Evolutionary conservation across 805 yeast genomes (phyloP).

Genomic region (Cephaloascus albidus): DNA sequence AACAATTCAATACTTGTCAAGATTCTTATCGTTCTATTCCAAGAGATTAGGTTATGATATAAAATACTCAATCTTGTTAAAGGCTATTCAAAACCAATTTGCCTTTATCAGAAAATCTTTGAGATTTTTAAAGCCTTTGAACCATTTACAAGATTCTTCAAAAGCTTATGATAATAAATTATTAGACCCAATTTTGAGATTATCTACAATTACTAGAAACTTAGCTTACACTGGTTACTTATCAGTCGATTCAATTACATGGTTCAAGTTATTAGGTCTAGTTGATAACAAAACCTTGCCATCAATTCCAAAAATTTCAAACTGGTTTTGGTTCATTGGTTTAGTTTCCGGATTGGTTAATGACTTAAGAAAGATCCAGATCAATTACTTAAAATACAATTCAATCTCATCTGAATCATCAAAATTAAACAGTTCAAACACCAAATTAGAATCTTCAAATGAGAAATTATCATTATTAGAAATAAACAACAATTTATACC

Average conservation of each 20-base stretch:
- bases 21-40: constrained; percentile 60
- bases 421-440: not conserved
- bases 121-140: constrained; percentile 75
- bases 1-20: constrained; percentile 67
- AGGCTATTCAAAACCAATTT: constrained; percentile 51
- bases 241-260: constrained; percentile 52
- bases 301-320: constrained; percentile 46
- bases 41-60: constrained; percentile 44
- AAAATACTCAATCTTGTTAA: constrained; percentile 37
- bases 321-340: constrained; percentile 72
- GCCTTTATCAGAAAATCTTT: constrained; percentile 73
- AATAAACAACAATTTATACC: constrained; percentile 31
- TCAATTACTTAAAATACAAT: constrained; percentile 23
- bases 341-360: constrained; percentile 53
- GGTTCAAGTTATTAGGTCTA: constrained; percentile 51
- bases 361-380: constrained; percentile 45
- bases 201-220: constrained; percentile 45
- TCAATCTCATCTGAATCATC: constrained; percentile 12
- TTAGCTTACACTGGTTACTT: constrained; percentile 56
- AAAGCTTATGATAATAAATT: constrained; percentile 63
- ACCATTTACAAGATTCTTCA: constrained; percentile 61
- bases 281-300: constrained; percentile 36
- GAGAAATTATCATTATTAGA: constrained; percentile 10
- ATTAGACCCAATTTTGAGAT: constrained; percentile 46
- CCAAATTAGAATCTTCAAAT: constrained; percentile 15